Evolutionary conservation across 192 early-diverging fungal genomes (phyloP).

Genomic region (Podila clonocystis): DNA sequence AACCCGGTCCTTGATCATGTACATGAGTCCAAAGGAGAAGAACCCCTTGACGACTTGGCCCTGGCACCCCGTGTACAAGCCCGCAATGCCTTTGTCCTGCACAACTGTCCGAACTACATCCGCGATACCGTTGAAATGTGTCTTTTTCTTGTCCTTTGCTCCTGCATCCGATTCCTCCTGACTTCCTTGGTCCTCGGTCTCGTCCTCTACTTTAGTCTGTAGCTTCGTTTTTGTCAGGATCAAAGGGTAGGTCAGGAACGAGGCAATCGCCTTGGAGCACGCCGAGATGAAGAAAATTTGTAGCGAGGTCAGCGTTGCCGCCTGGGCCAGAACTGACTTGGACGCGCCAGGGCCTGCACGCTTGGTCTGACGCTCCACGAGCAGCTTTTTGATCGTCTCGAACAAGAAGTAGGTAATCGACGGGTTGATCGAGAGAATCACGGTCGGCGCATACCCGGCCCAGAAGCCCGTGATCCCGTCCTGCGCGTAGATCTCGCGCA

Average conservation of each 20-base stretch:
- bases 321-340: conserved; percentile 28
- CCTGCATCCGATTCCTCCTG: conserved; percentile 3
- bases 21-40: conserved; percentile 63
- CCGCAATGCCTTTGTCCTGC: conserved; percentile 36
- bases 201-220: conserved; percentile 26
- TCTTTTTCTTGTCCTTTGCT: conserved; percentile 12
- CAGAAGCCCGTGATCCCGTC: conserved; percentile 61
- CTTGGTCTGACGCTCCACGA: conserved; percentile 18
- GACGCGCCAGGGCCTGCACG: neutral
- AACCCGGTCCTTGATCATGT: conserved; percentile 67
- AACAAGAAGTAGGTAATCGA: conserved; percentile 65
- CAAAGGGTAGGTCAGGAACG: conserved; percentile 60
- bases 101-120: conserved; percentile 48
- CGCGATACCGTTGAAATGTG: conserved; percentile 21
- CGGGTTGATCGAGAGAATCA: conserved; percentile 58
- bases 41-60: conserved; percentile 65
- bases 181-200: conserved; percentile 3
- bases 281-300: conserved; percentile 61
- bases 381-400: conserved; percentile 52
- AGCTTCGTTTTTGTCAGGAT: conserved; percentile 59
- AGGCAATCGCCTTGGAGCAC: conserved; percentile 57
- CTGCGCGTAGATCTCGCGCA: conserved; percentile 48
- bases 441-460: conserved; percentile 59
- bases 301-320: conserved; percentile 37
- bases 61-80: conserved; percentile 47